phyloP scores from a whole-genome alignment of 1,284 basidiomycete species.

The Moesziomyces parantarcticus region DNA sequence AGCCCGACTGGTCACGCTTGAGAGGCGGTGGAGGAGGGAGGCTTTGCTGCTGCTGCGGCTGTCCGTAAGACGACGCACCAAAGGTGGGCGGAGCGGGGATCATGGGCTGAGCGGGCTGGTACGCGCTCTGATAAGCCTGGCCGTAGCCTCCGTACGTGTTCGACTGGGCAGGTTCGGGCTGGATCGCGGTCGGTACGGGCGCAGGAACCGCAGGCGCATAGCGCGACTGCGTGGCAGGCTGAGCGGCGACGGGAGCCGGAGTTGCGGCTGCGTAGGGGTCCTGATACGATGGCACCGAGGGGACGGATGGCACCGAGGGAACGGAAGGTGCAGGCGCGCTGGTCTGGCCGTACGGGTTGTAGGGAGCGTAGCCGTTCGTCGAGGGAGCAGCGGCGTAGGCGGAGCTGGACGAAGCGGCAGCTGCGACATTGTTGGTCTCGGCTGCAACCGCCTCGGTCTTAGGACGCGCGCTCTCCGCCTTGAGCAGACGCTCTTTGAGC shows the following conservation, averaged over 20 bases:
- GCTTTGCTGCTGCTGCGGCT: constrained; percentile 35
- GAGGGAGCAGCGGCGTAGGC: constrained; percentile 31
- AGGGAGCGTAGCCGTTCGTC: constrained; percentile 39
- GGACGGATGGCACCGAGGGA: constrained; percentile 34
- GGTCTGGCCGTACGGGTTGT: constrained; percentile 30
- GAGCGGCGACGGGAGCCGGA: constrained; percentile 69
- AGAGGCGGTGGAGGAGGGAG: constrained; percentile 69
- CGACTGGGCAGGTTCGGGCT: constrained; percentile 28
- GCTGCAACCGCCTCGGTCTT: constrained; percentile 26
- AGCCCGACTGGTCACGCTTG: constrained; percentile 79
- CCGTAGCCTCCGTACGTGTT: constrained; percentile 32
- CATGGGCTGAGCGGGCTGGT: constrained; percentile 53
- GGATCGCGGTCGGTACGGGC: constrained; percentile 25
- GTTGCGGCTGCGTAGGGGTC: constrained; percentile 39
- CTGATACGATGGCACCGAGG: constrained; percentile 25
- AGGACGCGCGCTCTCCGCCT: constrained; percentile 49
- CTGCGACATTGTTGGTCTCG: constrained; percentile 2
- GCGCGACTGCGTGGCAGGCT: constrained; percentile 47
- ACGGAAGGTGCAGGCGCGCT: constrained; percentile 22
- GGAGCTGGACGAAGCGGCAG: constrained; percentile 20
- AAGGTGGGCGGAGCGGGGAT: constrained; percentile 68
- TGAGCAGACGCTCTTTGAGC: constrained; percentile 51
- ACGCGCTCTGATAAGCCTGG: constrained; percentile 67
- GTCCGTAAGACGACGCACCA: constrained; percentile 49
- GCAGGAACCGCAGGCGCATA: constrained; percentile 71